phyloP scores from a whole-genome alignment of 148 eudicot genomes.

The Agrostemma githago region DNA sequence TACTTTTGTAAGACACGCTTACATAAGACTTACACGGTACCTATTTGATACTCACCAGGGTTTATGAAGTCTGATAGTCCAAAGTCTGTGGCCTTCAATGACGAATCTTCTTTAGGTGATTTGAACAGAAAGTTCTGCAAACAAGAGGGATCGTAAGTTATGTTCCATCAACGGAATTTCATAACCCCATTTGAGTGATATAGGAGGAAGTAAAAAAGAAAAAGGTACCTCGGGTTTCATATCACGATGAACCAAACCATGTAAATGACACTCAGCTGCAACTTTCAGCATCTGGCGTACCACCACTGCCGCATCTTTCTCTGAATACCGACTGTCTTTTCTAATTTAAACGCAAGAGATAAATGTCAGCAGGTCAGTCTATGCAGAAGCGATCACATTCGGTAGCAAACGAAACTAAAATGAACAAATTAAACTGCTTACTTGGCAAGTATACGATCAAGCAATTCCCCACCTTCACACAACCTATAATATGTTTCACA shows the following conservation, averaged over 20 bases:
- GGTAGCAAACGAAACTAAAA: background rate
- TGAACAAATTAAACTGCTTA: conserved; percentile 19
- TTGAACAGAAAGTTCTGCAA: conserved; percentile 89
- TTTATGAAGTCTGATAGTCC: conserved; percentile 91
- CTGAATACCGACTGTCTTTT: conserved; percentile 89
- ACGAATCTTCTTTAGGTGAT: conserved; percentile 63
- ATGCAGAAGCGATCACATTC: conserved; percentile 3
- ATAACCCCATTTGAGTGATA: background rate
- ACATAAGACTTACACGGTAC: background rate
- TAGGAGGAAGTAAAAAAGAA: background rate
- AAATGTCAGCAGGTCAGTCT: background rate
- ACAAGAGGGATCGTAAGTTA: background rate
- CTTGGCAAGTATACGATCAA: conserved; percentile 89
- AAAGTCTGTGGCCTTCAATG: conserved; percentile 93
- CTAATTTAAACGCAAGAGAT: conserved; percentile 35
- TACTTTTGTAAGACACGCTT: background rate
- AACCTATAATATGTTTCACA: conserved; percentile 39
- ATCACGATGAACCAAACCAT: conserved; percentile 97
- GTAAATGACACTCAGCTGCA: conserved; percentile 97
- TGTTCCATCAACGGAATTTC: background rate
- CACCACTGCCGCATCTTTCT: conserved; percentile 88
- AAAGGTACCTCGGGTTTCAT: conserved; percentile 94
- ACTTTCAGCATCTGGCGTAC: conserved; percentile 98
- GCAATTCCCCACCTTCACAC: conserved; percentile 96
- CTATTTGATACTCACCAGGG: conserved; percentile 54